Percentiles rank a stretch among this genome's conserved stretches.
phyloP scores from a whole-genome alignment of 495 filamentous ascomycete genomes.

The Staphylotrichum longicolle region DNA sequence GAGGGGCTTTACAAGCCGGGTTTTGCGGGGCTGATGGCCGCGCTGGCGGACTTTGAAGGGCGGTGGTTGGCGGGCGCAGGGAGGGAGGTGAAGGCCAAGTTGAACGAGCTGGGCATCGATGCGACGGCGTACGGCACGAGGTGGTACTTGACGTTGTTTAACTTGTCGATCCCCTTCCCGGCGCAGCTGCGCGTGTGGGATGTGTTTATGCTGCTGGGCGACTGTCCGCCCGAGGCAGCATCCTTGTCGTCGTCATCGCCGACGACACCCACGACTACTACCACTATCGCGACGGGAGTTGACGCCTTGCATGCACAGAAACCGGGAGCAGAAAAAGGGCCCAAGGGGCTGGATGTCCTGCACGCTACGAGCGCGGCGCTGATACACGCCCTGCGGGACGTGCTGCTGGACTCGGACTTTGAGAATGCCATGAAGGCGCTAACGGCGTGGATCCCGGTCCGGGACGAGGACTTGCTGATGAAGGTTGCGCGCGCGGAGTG shows the following conservation, averaged over 20 bases:
- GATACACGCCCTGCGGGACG: slow-evolving; percentile 87
- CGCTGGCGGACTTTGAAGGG: slow-evolving; percentile 82
- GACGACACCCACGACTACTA: slow-evolving; percentile 18
- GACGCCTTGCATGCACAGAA: not conserved
- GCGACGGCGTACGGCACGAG: slow-evolving; percentile 91
- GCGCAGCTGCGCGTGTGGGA: slow-evolving; percentile 99
- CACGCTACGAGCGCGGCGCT: slow-evolving; percentile 89
- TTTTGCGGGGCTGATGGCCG: slow-evolving; percentile 83
- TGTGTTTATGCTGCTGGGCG: slow-evolving; percentile 95
- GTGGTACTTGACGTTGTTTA: slow-evolving; percentile 98
- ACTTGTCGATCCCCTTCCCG: slow-evolving; percentile 91
- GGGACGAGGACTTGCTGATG: slow-evolving; percentile 94
- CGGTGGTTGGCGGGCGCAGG: slow-evolving; percentile 72
- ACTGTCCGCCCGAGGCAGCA: slow-evolving; percentile 40
- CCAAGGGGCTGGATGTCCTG: slow-evolving; percentile 73
- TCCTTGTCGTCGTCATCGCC: not conserved
- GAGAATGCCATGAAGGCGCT: slow-evolving; percentile 98
- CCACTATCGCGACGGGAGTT: not conserved
- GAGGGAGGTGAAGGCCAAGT: slow-evolving; percentile 55
- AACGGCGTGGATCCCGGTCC: slow-evolving; percentile 92
- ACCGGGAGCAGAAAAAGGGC: slow-evolving; percentile 8
- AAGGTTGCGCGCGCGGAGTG: slow-evolving; percentile 89
- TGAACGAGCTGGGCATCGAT: slow-evolving; percentile 77
- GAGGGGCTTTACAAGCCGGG: slow-evolving; percentile 79
- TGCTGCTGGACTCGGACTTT: slow-evolving; percentile 91